Conservation (phyloP, 2,329 filamentous ascomycete genomes). For the Fusarium staphyleae region DNA sequence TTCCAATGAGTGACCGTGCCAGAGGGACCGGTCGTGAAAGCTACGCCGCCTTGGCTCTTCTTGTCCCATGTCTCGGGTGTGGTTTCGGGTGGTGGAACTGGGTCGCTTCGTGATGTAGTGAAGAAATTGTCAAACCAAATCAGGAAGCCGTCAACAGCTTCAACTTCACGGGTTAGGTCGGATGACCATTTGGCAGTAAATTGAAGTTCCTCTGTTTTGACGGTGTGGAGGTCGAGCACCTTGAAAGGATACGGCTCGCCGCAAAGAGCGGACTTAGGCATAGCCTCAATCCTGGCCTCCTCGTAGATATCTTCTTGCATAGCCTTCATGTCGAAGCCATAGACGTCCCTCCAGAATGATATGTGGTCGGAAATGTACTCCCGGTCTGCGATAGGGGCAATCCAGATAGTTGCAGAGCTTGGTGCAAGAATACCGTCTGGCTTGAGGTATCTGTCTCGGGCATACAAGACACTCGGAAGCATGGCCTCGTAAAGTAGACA, state of each 20-base stretch:
- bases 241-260: slow-evolving; percentile 72
- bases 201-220: slow-evolving; percentile 73
- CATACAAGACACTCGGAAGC: slow-evolving; percentile 90
- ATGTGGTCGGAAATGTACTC: slow-evolving; percentile 81
- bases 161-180: slow-evolving; percentile 66
- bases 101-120: slow-evolving; percentile 64
- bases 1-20: slow-evolving; percentile 88
- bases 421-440: slow-evolving; percentile 85
- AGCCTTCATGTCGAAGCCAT: slow-evolving; percentile 91
- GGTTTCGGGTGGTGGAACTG: slow-evolving; percentile 58
- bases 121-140: slow-evolving; percentile 98
- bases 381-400: slow-evolving; percentile 80
- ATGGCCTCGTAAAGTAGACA: slow-evolving; percentile 93
- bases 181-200: slow-evolving; percentile 76
- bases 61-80: slow-evolving; percentile 69
- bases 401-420: slow-evolving; percentile 81
- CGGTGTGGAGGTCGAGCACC: slow-evolving; percentile 77
- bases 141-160: slow-evolving; percentile 82
- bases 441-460: slow-evolving; percentile 84
- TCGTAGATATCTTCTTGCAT: slow-evolving; percentile 86
- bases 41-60: slow-evolving; percentile 67
- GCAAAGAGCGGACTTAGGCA: slow-evolving; percentile 67
- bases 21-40: slow-evolving; percentile 86
- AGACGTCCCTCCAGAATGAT: slow-evolving; percentile 88
- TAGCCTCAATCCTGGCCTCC: slow-evolving; percentile 79